Evolutionary conservation across 2,329 filamentous ascomycete species (phyloP), one percentile per base, ranked within the genome.

Genomic region (Colletotrichum sp.): DNA sequence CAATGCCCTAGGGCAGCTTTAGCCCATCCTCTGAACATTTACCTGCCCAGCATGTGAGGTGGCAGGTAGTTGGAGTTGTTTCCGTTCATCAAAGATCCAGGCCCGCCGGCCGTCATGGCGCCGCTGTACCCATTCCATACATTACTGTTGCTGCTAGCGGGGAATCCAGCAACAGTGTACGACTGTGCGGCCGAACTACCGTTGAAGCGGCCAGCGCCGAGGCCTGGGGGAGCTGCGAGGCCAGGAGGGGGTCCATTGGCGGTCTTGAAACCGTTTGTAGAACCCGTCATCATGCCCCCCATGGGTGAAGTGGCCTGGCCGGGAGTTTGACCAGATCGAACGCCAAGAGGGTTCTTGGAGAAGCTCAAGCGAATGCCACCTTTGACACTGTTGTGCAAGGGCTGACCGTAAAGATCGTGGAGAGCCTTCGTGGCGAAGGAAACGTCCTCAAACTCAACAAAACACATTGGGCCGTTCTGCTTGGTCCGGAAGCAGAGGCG

Each of bases 381-480:
- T 83, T 98, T 98, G 82, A 95, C 91, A 81, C 96, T 98, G 85
- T 98, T 98, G 82, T 96, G 95, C 36, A 99, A 90, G 65, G 92
- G 92, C 66, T 94, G 92, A 0, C 97, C 97, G 81, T 99, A 98
- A 2, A 99, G 89, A 72, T 98, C 95, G 78, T 96, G 92, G 4
- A 99, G 89, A 2, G 96, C 94, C 85, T 97, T 98, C 57, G 96
- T 98, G 1, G 97, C 96, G 81, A 95, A 96, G 2, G 95, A 94
- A 13, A 98, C 90, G 80, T 98, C 96, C 81, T 99, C 96, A 80
- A 99, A 99, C 84, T 99, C 97, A 48, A 99, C 97, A 84, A 99
- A 99, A 83, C 97, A 99, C 96, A 99, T 99, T 3, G 96, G 96
- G 0, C 96, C 96, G 80, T 98, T 98, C 79, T 95, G 92, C 87